Conservation (phyloP, 2,329 filamentous ascomycete genomes). For the Fusarium aywerte region DNA sequence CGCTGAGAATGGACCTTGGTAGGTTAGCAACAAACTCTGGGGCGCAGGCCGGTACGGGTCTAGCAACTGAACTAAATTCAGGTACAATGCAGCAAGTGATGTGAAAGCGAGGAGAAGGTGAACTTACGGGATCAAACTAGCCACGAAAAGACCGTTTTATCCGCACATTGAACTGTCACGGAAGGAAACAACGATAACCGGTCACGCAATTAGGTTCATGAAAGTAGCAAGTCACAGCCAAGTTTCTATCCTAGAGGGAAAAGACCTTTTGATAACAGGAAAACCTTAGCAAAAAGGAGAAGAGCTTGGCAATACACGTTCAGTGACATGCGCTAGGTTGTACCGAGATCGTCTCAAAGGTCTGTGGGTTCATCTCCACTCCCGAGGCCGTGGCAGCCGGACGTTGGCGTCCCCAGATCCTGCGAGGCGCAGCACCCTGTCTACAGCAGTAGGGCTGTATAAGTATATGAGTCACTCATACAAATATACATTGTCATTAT, state of each 20-base stretch:
- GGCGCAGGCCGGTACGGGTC: too few relatives aligned
- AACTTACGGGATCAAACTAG: background rate
- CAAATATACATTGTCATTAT: background rate
- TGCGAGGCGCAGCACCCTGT: constrained; percentile 24
- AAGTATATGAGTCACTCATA: background rate
- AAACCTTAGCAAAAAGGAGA: background rate
- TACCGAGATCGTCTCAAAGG: background rate
- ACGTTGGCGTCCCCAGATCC: constrained; percentile 21
- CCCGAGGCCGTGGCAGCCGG: constrained; percentile 13
- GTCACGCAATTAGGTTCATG: background rate
- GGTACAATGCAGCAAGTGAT: too few relatives aligned
- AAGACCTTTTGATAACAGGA: background rate
- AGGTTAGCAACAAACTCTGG: background rate
- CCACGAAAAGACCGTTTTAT: background rate
- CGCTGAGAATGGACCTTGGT: accelerated
- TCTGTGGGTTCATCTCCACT: constrained; percentile 5
- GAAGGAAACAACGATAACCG: background rate
- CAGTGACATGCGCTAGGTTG: constrained; percentile 9
- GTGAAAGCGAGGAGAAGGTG: background rate
- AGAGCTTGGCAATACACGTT: background rate
- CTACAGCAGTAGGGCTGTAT: background rate
- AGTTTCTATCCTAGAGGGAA: background rate
- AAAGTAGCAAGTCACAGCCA: background rate
- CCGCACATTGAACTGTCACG: background rate
- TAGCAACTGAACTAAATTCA: too few relatives aligned